Evolutionary conservation across 176 grass and related monocot species (phyloP).

Genomic region (Melocanna baccifera): DNA sequence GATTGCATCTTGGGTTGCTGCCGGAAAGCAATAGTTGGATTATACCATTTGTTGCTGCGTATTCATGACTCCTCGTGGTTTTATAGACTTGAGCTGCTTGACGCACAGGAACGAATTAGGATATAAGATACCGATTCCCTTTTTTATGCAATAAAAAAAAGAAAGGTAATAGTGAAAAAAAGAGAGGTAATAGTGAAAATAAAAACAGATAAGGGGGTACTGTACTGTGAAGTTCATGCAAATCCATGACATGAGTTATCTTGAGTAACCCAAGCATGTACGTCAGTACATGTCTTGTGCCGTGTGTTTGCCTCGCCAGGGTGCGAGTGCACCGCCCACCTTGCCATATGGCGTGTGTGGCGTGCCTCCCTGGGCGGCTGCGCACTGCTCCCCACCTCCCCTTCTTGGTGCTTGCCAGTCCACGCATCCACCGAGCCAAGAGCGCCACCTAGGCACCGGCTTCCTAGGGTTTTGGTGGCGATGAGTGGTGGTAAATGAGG

Average conservation of each 20-base stretch:
- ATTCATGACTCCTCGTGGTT: not conserved
- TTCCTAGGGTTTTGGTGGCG: too few relatives aligned
- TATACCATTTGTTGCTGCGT: not conserved
- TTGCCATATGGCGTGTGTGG: too few relatives aligned
- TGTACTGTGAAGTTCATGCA: not conserved
- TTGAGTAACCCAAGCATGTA: not conserved
- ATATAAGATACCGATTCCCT: not conserved
- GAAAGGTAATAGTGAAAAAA: not conserved
- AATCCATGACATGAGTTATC: not conserved
- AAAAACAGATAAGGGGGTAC: too few relatives aligned
- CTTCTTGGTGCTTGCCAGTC: too few relatives aligned
- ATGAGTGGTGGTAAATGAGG: too few relatives aligned
- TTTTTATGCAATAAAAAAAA: not conserved
- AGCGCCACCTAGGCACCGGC: too few relatives aligned
- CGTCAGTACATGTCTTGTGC: not conserved
- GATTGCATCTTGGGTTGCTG: not conserved
- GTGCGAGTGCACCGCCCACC: too few relatives aligned
- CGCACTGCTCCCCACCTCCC: too few relatives aligned
- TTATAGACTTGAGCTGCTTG: not conserved
- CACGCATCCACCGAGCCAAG: too few relatives aligned
- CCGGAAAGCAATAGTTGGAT: not conserved
- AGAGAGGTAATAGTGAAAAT: not conserved
- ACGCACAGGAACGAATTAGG: not conserved
- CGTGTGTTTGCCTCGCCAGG: too few relatives aligned
- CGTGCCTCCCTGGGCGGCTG: too few relatives aligned